Percentiles rank a stretch among this genome's conserved stretches.
phyloP scores from a whole-genome alignment of 345 rosid species.

The Salix purpurea region DNA sequence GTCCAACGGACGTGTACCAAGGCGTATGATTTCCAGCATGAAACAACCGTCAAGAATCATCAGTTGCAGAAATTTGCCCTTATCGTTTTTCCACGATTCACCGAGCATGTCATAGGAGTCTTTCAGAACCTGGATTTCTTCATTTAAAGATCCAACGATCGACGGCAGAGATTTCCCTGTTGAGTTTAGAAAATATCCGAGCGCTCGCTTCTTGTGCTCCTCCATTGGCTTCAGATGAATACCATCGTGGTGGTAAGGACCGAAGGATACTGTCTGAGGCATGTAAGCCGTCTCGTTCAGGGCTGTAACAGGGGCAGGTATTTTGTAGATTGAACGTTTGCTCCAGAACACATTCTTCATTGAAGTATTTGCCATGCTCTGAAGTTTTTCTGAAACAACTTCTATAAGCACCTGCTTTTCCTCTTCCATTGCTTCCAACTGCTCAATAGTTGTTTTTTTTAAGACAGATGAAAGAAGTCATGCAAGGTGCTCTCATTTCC shows the following conservation, averaged over 20 bases:
- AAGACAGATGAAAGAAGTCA: background rate
- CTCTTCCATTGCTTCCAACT: background rate
- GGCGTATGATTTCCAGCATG: slow-evolving; percentile 42
- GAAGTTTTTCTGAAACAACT: slow-evolving; percentile 14
- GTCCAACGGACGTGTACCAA: background rate
- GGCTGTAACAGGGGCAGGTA: slow-evolving; percentile 30
- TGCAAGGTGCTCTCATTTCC: background rate
- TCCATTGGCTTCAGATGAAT: slow-evolving; percentile 38
- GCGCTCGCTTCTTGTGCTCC: slow-evolving; percentile 39
- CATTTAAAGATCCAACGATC: slow-evolving; percentile 18
- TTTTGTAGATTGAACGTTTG: slow-evolving; percentile 36
- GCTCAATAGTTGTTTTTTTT: background rate
- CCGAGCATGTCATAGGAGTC: slow-evolving; percentile 30
- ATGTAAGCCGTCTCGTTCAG: slow-evolving; percentile 33
- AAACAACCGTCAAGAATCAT: slow-evolving; percentile 54
- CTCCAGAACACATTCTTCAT: slow-evolving; percentile 20
- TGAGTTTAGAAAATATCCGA: slow-evolving; percentile 30
- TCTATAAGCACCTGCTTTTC: slow-evolving; percentile 8
- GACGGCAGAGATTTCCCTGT: slow-evolving; percentile 6
- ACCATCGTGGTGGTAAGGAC: slow-evolving; percentile 40
- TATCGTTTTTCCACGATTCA: slow-evolving; percentile 19
- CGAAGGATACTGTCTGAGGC: slow-evolving; percentile 41
- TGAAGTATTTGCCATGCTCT: slow-evolving; percentile 12
- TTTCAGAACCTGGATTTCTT: slow-evolving; percentile 17
- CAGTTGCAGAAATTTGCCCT: slow-evolving; percentile 24